phyloP scores from a whole-genome alignment of 129 eudicot species.

The Deinandra increscens region DNA sequence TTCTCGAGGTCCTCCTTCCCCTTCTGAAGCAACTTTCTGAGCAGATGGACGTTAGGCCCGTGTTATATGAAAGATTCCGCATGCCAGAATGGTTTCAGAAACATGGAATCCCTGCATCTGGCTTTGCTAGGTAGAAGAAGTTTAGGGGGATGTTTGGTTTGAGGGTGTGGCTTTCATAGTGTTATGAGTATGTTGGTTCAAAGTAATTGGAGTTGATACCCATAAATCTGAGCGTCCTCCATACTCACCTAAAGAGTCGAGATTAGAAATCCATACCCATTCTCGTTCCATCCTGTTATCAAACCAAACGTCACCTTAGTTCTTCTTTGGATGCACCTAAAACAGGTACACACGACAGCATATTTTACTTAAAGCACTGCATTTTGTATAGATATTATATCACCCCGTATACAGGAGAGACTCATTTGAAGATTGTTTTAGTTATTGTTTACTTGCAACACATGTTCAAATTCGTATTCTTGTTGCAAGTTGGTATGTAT shows the following conservation, averaged over 20 bases:
- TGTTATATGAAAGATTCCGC: conserved; percentile 75
- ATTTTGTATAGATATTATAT: conserved; percentile 50
- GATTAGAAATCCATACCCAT: neutral
- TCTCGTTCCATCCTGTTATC: neutral
- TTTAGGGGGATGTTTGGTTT: conserved; percentile 6
- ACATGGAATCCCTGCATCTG: conserved; percentile 81
- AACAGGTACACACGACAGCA: conserved; percentile 25
- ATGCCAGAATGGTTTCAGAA: conserved; percentile 98
- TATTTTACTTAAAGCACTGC: conserved; percentile 25
- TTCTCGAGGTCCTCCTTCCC: conserved; percentile 89
- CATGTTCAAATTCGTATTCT: conserved; percentile 28
- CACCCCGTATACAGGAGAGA: conserved; percentile 30
- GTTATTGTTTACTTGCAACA: conserved; percentile 31
- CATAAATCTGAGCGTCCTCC: neutral
- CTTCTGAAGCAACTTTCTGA: conserved; percentile 82
- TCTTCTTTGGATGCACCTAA: conserved; percentile 28
- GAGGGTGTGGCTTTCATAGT: conserved; percentile 3
- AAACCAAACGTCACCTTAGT: conserved; percentile 16
- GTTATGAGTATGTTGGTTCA: neutral
- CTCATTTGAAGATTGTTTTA: conserved; percentile 28
- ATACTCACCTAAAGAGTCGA: neutral
- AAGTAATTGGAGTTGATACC: neutral
- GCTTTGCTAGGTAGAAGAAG: conserved; percentile 30
- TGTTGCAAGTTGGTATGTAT: conserved; percentile 39
- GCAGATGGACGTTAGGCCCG: conserved; percentile 80